phyloP scores from a whole-genome alignment of 352 stramenopile genomes.

The Phytophthora sansomeana region DNA sequence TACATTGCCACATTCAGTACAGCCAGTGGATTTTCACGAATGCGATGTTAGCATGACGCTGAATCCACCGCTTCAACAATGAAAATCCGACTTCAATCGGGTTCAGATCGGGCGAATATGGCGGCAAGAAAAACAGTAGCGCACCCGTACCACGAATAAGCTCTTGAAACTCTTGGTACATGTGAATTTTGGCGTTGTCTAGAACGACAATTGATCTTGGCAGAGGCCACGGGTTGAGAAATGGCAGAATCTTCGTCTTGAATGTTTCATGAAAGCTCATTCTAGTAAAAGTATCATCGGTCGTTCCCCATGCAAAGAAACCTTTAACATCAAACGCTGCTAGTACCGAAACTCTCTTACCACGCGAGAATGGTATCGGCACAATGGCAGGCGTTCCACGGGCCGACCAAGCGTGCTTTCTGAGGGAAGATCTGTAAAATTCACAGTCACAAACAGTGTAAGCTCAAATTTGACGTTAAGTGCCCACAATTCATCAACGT shows the following conservation, averaged over 20 bases:
- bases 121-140: not conserved
- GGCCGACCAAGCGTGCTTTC: not conserved
- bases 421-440: not conserved
- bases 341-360: not conserved
- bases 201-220: not conserved
- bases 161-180: not conserved
- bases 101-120: not conserved
- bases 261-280: not conserved
- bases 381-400: not conserved
- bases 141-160: not conserved
- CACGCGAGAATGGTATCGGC: not conserved
- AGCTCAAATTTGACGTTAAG: no score
- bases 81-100: conserved; percentile 2
- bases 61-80: conserved; percentile 2
- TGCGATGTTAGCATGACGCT: not conserved
- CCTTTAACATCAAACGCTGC: not conserved
- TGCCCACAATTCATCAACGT: no score
- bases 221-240: not conserved
- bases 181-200: conserved; percentile 4
- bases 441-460: no score
- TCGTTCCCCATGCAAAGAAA: not conserved
- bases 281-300: not conserved
- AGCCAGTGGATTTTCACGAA: not conserved
- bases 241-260: not conserved
- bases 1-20: not conserved